phyloP scores from a whole-genome alignment of 1,139 yeast genomes.

The Geotrichum carabidarum region DNA sequence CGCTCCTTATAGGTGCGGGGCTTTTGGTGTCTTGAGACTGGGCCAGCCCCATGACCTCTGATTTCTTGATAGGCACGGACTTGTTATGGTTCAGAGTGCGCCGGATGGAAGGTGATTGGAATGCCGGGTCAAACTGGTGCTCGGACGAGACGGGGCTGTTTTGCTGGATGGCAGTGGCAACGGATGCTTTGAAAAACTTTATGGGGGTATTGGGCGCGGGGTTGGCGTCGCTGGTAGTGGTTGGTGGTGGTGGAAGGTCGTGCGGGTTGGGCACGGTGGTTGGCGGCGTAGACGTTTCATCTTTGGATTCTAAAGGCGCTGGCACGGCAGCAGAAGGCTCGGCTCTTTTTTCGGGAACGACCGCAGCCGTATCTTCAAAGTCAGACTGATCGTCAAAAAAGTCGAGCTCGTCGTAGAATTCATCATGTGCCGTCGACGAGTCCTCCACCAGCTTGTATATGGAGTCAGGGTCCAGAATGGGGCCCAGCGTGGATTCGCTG shows the following conservation, averaged over 20 bases:
- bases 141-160: constrained; percentile 41
- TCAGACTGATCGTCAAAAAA: constrained; percentile 1
- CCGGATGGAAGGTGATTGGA: constrained; percentile 47
- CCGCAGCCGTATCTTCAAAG: constrained; percentile 1
- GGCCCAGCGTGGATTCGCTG: not conserved
- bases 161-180: constrained; percentile 37
- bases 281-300: not conserved
- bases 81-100: constrained; percentile 53
- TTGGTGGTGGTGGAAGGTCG: not conserved
- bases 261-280: not conserved
- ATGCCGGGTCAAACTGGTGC: constrained; percentile 45
- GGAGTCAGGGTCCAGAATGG: constrained; percentile 16
- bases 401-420: constrained; percentile 10
- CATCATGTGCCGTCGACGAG: constrained; percentile 6
- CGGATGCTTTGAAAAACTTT: constrained; percentile 15
- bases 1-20: not conserved
- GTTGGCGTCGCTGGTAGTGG: not conserved
- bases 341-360: constrained; percentile 8
- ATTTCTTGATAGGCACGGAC: constrained; percentile 46
- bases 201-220: constrained; percentile 14
- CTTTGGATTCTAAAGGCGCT: not conserved
- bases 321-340: not conserved
- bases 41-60: constrained; percentile 8
- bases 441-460: constrained; percentile 9
- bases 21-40: not conserved